Percentiles rank a stretch among this genome's conserved stretches.
Conservation (phyloP, 176 grass and related monocot species). For the Triticum dicoccoides region DNA sequence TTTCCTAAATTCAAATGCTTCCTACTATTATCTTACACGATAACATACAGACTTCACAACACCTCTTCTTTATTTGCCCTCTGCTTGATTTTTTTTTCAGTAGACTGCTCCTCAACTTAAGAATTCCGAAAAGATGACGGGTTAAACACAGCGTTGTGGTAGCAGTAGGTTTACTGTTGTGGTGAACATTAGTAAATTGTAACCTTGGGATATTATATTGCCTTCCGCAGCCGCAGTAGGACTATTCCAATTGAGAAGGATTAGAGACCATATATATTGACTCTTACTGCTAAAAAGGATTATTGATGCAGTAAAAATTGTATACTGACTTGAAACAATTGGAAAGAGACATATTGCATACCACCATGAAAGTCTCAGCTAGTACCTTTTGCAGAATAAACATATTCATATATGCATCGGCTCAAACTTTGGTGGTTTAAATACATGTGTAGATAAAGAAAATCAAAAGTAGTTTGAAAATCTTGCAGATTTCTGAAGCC, state of each 20-base stretch:
- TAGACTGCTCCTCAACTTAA: background rate
- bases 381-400: too few relatives aligned
- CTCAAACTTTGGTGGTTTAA: too few relatives aligned
- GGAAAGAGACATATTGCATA: too few relatives aligned
- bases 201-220: background rate
- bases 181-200: background rate
- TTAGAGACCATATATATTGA: background rate
- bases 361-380: too few relatives aligned
- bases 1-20: background rate
- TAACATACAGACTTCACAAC: background rate
- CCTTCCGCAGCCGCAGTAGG: slow-evolving; percentile 20
- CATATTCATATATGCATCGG: too few relatives aligned
- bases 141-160: background rate
- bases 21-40: background rate
- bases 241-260: slow-evolving; percentile 49
- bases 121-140: background rate
- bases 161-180: background rate
- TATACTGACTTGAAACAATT: too few relatives aligned
- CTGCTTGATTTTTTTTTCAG: background rate
- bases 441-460: too few relatives aligned
- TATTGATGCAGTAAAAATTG: too few relatives aligned
- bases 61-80: background rate
- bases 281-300: too few relatives aligned
- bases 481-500: too few relatives aligned
- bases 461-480: too few relatives aligned